Evolutionary conservation across 1,284 basidiomycete genomes (phyloP), one percentile per base, ranked within the genome.

Genomic region (Caloboletus inedulis): DNA sequence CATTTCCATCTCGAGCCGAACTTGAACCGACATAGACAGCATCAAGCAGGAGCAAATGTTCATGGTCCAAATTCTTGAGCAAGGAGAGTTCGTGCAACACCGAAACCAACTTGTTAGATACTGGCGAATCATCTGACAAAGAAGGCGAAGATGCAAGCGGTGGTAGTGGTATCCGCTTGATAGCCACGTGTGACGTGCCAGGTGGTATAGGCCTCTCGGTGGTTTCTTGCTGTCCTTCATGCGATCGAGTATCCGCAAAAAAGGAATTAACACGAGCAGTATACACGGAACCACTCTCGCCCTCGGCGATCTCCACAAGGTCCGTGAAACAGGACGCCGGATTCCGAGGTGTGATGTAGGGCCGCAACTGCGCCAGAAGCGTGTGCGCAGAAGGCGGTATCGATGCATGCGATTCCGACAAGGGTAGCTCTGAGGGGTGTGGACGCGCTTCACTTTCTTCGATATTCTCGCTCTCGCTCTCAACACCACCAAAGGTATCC

Each of bases 251-350:
- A 29, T 77, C 73, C 62, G 62, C 78, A 60, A 52, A 64, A 55
- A 73, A 72, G 42, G 60, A 55, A 12, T 74, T 59, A 3, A 87
- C 71, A 7, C 74, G 72, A 1, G 87, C 86, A 21, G 81, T 77
- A 62, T 75, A 91, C 19, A 91, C 85, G 3, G 79, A 84, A 2
- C 89, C 89, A 43, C 80, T 85, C 61, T 89, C 88, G 40, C 89
- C 88, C 66, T 91, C 85, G 0, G 87, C 88, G 31, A 91, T 85
- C 69, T 89, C 88, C 45, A 77, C 77, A 42, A 89, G 69, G 57
- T 88, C 80, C 6, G 74, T 68, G 65, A 85, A 90, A 51, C 80
- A 75, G 1, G 78, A 74, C 9, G 77, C 72, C 4, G 87, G 87
- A 60, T 88, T 79, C 19, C 78, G 65, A 47, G 82, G 78, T 58